phyloP scores from a whole-genome alignment of 1,284 basidiomycete genomes.

The Apiotrichum akiyoshidainum region DNA sequence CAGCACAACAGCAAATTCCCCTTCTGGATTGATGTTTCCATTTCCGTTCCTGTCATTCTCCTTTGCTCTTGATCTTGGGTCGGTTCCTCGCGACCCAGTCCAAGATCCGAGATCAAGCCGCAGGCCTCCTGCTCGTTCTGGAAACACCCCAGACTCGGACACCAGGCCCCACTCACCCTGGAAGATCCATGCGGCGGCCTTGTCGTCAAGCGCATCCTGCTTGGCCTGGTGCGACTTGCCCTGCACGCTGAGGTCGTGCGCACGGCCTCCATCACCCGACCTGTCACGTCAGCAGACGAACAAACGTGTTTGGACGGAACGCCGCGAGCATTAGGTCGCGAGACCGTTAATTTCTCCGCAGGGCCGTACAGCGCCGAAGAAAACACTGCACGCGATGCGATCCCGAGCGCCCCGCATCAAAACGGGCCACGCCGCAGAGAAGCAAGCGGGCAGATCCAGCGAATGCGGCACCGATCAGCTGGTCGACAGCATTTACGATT shows the following conservation, averaged over 20 bases:
- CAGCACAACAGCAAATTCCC: not conserved
- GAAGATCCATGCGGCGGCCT: slow-evolving; percentile 90
- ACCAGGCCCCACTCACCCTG: slow-evolving; percentile 54
- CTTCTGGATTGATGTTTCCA: not conserved
- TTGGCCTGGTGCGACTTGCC: slow-evolving; percentile 76
- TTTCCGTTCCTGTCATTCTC: too few relatives aligned
- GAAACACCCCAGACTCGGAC: too few relatives aligned
- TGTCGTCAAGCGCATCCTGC: slow-evolving; percentile 76
- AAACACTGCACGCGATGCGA: not conserved
- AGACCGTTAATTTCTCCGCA: too few relatives aligned
- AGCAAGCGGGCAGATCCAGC: too few relatives aligned
- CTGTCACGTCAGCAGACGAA: slow-evolving; percentile 15
- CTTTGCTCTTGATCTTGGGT: not conserved
- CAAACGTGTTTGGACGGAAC: not conserved
- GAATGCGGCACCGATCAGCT: too few relatives aligned
- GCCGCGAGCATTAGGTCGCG: too few relatives aligned
- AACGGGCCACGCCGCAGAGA: not conserved
- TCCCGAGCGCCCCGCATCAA: not conserved
- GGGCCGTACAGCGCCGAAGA: too few relatives aligned
- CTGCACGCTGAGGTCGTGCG: slow-evolving; percentile 77
- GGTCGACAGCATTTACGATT: too few relatives aligned
- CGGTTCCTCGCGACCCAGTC: too few relatives aligned
- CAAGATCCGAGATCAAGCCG: too few relatives aligned
- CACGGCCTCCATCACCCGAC: slow-evolving; percentile 68
- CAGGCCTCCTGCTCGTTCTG: too few relatives aligned